Base-by-base conservation (phyloP, 805 yeast genomes). In the Schwanniomyces polymorphus region DNA sequence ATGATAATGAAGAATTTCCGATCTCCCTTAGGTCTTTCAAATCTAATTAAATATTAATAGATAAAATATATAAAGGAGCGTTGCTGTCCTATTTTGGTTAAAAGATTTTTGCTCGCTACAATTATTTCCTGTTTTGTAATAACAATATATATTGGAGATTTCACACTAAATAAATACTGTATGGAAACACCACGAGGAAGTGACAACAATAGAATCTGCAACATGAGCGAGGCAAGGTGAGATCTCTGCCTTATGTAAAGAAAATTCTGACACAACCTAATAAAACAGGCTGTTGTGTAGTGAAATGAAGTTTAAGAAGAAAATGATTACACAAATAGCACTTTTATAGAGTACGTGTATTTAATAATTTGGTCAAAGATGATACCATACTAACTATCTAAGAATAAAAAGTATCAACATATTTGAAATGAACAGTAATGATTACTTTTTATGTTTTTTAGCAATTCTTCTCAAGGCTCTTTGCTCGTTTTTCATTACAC, bases 401-500 rank as follows among this genome's bases (percentile, higher is more conserved):
- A 29, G 14, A 14, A 16, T 14, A 8, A 14, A 16, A 3, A 31
- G 35, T 31, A 31, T 31, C 35, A 31, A 31, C n/a, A 31, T 31
- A 11, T 14, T 14, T 31, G 35, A 31, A 31, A 31, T 31, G 35
- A 31, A 31, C 35, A 16, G 11, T 14, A 4, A 41, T 6, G 9
- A 45, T 26, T 40, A 27, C 65, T 86, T 86, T 71, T 81, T 87
- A 61, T 85, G 78, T 75, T 88, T 90, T 79, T 91, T 94, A 23
- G 90, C 87, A 56, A 91, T 88, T 65, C 98, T 84, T 63, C 81
- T 85, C 62, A 92, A 75, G 11, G 98, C 97, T 56, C 99, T 79
- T 78, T 87, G 91, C 72, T 94, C 99, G 68, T 94, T 94, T 88
- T 94, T 94, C 86, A 90, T 76, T 17, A 85, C 88, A 77, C 98